Percentiles rank a stretch among this genome's conserved stretches.
phyloP scores from a whole-genome alignment of 306 rosid species.

The Cicer cuneatum region DNA sequence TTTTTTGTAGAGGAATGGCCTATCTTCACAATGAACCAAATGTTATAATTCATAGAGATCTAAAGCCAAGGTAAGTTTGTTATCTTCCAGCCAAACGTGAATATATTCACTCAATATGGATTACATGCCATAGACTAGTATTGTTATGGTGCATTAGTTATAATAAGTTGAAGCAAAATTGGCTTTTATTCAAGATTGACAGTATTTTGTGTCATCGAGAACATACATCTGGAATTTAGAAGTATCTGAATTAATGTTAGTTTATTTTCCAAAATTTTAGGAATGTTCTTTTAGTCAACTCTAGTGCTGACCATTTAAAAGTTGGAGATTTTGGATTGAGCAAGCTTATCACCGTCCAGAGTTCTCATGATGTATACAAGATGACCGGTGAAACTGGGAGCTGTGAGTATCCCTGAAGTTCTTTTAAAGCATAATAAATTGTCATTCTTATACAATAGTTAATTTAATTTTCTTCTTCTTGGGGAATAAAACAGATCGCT shows the following conservation, averaged over 20 bases:
- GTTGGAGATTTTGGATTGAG: constrained; percentile 98
- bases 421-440: constrained; percentile 1
- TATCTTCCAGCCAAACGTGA: constrained; percentile 36
- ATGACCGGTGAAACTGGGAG: constrained; percentile 99
- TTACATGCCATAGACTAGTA: not conserved
- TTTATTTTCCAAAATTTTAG: constrained; percentile 57
- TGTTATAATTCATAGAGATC: constrained; percentile 89
- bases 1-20: constrained; percentile 84
- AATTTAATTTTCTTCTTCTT: constrained; percentile 43
- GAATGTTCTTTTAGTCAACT: constrained; percentile 94
- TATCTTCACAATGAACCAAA: constrained; percentile 97
- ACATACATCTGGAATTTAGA: constrained; percentile 37
- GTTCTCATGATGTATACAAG: constrained; percentile 94
- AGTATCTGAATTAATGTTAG: constrained; percentile 21
- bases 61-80: constrained; percentile 84
- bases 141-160: constrained; percentile 32
- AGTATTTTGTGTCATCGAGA: constrained; percentile 34
- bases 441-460: constrained; percentile 25
- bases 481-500: constrained; percentile 72
- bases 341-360: constrained; percentile 91
- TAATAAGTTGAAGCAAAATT: constrained; percentile 37
- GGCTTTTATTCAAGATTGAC: constrained; percentile 24
- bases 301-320: constrained; percentile 95
- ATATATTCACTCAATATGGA: constrained; percentile 35
- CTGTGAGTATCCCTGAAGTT: constrained; percentile 68